Base-by-base conservation (phyloP, 2,329 filamentous ascomycete genomes). In the Ophiocordyceps unilateralis region DNA sequence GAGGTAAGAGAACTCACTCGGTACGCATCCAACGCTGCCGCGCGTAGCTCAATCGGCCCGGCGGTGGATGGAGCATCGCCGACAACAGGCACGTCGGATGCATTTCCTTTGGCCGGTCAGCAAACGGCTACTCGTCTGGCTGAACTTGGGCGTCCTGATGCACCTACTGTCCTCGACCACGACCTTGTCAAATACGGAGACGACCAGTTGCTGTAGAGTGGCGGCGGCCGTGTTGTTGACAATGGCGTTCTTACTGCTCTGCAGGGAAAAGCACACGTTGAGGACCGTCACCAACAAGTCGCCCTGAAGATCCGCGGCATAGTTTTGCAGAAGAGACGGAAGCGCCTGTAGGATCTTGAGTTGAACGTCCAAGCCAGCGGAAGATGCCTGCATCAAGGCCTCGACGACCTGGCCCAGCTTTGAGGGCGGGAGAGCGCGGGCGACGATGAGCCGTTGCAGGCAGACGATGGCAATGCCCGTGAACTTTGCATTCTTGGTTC, bases 141-240 rank as follows among this genome's bases (percentile, higher is more conserved):
- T 38, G 19, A 12, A 12, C 30, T 17, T n/a, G 14, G 19, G 4
- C 11, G 36, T 15, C 10, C 4, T 11, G 36, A 39, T 4, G 6
- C 12, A 69, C 75, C 58, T 62, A 81, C 79, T 79, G 57, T 95
- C 87, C 65, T 95, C 87, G 6, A 67, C 66, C 1, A 79, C 74
- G 2, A 95, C 86, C 58, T 93, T 91, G 58, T 96, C 91, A 60
- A 95, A 96, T 0, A 94, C 83, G 1, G 84, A 82, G 26, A 91
- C 85, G 8, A 96, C 80, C 14, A 98, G 73, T 59, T 96, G 91
- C 61, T 95, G 89, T 43, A 98, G 67, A 2, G 91, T 96, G n/a
- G 91, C 91, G 22, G 89, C 86, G 10, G 91, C 91, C 1, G 93
- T 96, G 53, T 93, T 93, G 56, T 89, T 93, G 51, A 98, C 87